Conservation (phyloP, 768 basidiomycete species). For the Tremella yokohamensis region DNA sequence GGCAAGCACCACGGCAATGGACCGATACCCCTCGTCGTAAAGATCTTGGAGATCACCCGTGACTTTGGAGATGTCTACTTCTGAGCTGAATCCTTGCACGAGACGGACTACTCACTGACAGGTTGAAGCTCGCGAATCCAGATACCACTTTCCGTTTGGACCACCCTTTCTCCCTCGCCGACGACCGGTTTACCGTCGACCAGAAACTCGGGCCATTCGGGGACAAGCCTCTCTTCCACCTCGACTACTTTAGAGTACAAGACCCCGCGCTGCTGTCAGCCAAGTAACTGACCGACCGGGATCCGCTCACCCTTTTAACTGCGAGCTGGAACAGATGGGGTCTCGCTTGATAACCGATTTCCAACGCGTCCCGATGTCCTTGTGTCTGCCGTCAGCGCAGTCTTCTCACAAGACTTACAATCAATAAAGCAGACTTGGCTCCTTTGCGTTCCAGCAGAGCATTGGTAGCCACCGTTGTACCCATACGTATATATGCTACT, state of each 20-base stretch:
- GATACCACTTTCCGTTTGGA: conserved; percentile 54
- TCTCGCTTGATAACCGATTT: conserved; percentile 92
- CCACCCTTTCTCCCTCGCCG: conserved; percentile 56
- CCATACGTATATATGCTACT: conserved; percentile 56
- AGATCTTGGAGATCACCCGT: conserved; percentile 65
- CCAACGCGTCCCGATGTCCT: conserved; percentile 64
- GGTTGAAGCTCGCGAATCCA: conserved; percentile 68
- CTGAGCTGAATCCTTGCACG: not conserved
- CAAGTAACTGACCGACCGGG: not conserved
- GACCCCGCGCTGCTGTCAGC: conserved; percentile 49
- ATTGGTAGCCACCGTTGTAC: conserved; percentile 61
- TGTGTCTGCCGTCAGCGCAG: conserved; percentile 52
- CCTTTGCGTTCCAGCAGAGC: conserved; percentile 93
- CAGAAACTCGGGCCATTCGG: conserved; percentile 53
- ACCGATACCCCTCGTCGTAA: conserved; percentile 75
- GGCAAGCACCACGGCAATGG: conserved; percentile 79
- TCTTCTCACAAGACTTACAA: conserved; percentile 42
- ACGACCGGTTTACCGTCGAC: conserved; percentile 14
- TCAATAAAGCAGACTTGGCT: conserved; percentile 81
- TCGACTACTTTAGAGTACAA: conserved; percentile 68
- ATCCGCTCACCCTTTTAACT: conserved; percentile 15
- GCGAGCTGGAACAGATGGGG: conserved; percentile 91
- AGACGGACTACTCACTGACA: conserved; percentile 68
- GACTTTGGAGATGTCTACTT: conserved; percentile 46
- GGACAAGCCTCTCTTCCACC: conserved; percentile 81